These are phyloP conservation scores for Ceratocystiopsis sp. DNA, from an alignment of 2,329 filamentous ascomycete species.

Conservation along the genomic window DNA sequence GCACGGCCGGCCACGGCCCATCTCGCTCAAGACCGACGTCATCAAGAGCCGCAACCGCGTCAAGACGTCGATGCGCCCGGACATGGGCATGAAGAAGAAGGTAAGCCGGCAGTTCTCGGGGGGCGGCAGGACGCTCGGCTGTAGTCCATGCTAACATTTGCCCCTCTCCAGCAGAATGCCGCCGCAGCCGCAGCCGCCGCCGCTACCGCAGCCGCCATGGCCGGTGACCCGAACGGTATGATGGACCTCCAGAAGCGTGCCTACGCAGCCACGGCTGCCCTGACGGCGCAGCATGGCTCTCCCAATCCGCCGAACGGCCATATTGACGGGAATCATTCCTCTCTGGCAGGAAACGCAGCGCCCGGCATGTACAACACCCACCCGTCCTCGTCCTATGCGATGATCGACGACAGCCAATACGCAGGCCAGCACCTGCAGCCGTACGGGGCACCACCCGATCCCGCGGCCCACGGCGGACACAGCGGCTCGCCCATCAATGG, in stretches of 20 bases:
- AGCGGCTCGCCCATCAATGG: slow-evolving; percentile 33
- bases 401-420: slow-evolving; percentile 55
- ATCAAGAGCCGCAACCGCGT: slow-evolving; percentile 99
- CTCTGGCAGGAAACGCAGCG: slow-evolving; percentile 57
- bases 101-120: slow-evolving; percentile 25
- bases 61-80: slow-evolving; percentile 59
- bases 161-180: slow-evolving; percentile 1
- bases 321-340: too few relatives aligned
- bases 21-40: slow-evolving; percentile 95
- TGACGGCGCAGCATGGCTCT: slow-evolving; percentile 38
- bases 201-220: slow-evolving; percentile 8
- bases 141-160: slow-evolving; percentile 1
- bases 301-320: slow-evolving; percentile 45
- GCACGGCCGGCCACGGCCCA: slow-evolving; percentile 81
- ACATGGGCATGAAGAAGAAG: slow-evolving; percentile 71
- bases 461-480: slow-evolving; percentile 14
- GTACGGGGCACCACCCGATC: slow-evolving; percentile 29
- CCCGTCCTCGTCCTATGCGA: slow-evolving; percentile 51
- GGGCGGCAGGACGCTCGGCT: neutral
- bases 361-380: slow-evolving; percentile 59
- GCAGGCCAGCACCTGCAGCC: slow-evolving; percentile 33
- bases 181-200: slow-evolving; percentile 5
- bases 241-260: slow-evolving; percentile 33
- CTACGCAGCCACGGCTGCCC: slow-evolving; percentile 33
- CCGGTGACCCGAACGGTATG: slow-evolving; percentile 39